phyloP scores from a whole-genome alignment of 208 protist genomes.

The Leishmania tarentolae region DNA sequence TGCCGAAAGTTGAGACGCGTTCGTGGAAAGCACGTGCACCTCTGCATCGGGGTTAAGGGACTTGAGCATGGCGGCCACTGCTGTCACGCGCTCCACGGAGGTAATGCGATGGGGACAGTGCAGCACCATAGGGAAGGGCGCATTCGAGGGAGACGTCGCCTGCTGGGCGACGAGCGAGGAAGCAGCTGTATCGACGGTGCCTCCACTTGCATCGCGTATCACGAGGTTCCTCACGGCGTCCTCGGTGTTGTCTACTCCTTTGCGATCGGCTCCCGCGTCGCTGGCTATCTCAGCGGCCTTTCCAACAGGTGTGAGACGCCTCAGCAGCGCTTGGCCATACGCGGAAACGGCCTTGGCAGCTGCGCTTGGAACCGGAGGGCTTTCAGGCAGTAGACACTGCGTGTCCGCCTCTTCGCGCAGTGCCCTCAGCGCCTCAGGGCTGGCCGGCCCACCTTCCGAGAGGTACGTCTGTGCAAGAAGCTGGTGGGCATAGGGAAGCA shows the following conservation, averaged over 20 bases:
- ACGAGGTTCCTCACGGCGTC: background rate
- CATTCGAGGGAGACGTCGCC: background rate
- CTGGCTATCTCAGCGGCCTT: background rate
- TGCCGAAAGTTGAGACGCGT: conserved; percentile 48
- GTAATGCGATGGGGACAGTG: conserved; percentile 48
- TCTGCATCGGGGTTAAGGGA: conserved; percentile 80
- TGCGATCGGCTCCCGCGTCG: background rate
- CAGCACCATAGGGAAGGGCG: conserved; percentile 26
- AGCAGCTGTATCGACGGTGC: background rate
- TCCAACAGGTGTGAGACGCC: conserved; percentile 12
- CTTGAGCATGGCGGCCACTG: conserved; percentile 88
- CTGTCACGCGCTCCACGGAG: conserved; percentile 68
- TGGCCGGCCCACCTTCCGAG: conserved; percentile 51
- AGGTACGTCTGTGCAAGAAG: conserved; percentile 80
- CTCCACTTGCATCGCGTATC: background rate
- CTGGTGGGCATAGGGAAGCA: conserved; percentile 80
- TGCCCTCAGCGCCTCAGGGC: conserved; percentile 45
- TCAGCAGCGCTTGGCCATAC: conserved; percentile 24
- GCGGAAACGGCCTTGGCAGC: conserved; percentile 2
- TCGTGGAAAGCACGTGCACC: conserved; percentile 79
- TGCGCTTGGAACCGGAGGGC: background rate
- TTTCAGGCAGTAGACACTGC: conserved; percentile 15
- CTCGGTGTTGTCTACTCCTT: background rate
- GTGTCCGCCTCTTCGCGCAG: conserved; percentile 53
- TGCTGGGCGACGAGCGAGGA: background rate